phyloP scores from a whole-genome alignment of 192 early-diverging fungal genomes.

The Entomortierella parvispora region DNA sequence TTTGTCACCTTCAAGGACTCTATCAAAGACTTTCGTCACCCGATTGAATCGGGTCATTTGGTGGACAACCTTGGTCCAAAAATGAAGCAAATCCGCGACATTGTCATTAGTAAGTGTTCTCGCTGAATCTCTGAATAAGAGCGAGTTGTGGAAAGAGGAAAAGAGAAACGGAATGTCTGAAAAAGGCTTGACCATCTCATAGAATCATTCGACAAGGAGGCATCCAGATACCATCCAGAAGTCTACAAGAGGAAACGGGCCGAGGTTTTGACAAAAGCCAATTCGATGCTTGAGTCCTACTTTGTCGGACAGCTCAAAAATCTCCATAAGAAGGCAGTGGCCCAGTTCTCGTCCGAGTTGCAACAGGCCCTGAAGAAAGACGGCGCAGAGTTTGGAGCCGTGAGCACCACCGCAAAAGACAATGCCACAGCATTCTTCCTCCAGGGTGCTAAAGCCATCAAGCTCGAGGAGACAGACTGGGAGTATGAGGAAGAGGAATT shows the following conservation, averaged over 20 bases:
- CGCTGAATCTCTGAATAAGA: not conserved
- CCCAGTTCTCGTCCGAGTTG: slow-evolving; percentile 67
- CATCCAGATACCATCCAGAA: slow-evolving; percentile 84
- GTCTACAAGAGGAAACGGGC: slow-evolving; percentile 88
- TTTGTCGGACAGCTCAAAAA: slow-evolving; percentile 92
- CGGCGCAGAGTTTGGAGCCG: slow-evolving; percentile 69
- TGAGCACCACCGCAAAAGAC: slow-evolving; percentile 41
- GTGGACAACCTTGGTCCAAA: slow-evolving; percentile 76
- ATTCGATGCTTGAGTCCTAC: slow-evolving; percentile 76
- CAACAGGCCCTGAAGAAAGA: slow-evolving; percentile 38
- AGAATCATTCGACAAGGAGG: slow-evolving; percentile 88
- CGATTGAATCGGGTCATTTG: slow-evolving; percentile 82
- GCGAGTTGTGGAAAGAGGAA: too few relatives aligned
- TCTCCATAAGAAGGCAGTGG: slow-evolving; percentile 75
- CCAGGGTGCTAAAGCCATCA: slow-evolving; percentile 51
- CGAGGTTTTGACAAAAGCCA: slow-evolving; percentile 82
- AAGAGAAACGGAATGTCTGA: too few relatives aligned
- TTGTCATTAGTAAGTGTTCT: slow-evolving; percentile 63
- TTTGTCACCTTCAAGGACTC: slow-evolving; percentile 72
- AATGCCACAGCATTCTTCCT: slow-evolving; percentile 34
- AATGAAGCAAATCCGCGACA: slow-evolving; percentile 63
- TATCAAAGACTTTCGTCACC: slow-evolving; percentile 68
- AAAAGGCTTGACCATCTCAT: too few relatives aligned
- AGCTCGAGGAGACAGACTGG: slow-evolving; percentile 78
- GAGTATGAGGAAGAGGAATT: slow-evolving; percentile 63